These are phyloP conservation scores for Trypanosomatidae sp. DNA, from an alignment of 208 protist genomes.

Conservation along the genomic window DNA sequence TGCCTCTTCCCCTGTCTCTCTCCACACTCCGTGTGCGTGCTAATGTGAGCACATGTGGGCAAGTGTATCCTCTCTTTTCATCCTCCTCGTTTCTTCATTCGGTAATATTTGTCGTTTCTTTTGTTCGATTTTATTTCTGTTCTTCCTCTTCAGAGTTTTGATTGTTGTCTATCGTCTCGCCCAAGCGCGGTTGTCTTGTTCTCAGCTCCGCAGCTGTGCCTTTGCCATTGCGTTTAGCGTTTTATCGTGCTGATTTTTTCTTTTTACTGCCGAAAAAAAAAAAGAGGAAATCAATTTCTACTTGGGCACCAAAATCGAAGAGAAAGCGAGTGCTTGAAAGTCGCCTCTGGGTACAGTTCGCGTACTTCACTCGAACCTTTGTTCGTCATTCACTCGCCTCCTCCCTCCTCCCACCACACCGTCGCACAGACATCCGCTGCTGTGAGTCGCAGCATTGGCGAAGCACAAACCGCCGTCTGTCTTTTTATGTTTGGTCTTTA, in stretches of 20 bases:
- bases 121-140: neutral
- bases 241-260: neutral
- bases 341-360: neutral
- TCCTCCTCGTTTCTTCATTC: neutral
- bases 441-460: neutral
- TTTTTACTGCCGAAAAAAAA: neutral
- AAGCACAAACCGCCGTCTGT: neutral
- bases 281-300: neutral
- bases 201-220: neutral
- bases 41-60: neutral
- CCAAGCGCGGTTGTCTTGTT: neutral
- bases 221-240: neutral
- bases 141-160: slow-evolving; percentile 7
- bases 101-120: neutral
- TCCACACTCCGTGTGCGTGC: neutral
- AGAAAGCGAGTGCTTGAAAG: neutral
- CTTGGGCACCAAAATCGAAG: neutral
- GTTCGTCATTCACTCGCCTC: no score
- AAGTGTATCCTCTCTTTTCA: neutral
- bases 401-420: no score
- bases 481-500: slow-evolving; percentile 1
- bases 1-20: neutral
- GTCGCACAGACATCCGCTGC: neutral
- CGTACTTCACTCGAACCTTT: neutral
- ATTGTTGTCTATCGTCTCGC: slow-evolving; percentile 3